Conservation (phyloP, 2,329 filamentous ascomycete genomes). For the Fusarium mexicanum region DNA sequence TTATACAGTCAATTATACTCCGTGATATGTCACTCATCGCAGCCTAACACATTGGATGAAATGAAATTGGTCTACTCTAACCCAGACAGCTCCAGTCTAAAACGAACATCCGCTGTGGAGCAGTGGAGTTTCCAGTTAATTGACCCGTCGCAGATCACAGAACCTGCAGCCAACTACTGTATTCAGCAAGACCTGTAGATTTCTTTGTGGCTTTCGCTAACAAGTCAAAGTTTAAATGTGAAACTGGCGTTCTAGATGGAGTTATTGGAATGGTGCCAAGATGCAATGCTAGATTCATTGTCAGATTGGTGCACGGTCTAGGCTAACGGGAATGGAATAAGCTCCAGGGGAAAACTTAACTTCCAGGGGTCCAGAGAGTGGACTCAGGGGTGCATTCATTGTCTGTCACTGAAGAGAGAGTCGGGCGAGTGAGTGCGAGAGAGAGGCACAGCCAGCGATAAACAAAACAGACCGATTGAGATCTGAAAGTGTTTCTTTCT, state of each 20-base stretch:
- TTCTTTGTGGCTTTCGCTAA: not conserved
- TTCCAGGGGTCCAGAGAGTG: slow-evolving; percentile 24
- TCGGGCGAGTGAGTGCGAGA: not conserved
- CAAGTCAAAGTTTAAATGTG: not conserved
- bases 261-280: not conserved
- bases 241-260: not conserved
- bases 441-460: not conserved
- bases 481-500: not conserved
- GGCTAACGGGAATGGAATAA: slow-evolving; percentile 5
- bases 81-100: not conserved
- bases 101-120: slow-evolving; percentile 15
- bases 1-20: not conserved
- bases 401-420: not conserved
- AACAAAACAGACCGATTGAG: not conserved
- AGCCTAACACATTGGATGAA: not conserved
- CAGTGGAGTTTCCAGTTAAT: slow-evolving; percentile 1
- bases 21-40: not conserved
- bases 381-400: slow-evolving; percentile 16
- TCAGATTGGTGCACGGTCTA: not conserved
- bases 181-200: not conserved
- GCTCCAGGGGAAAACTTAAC: slow-evolving; percentile 18
- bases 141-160: not conserved
- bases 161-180: not conserved
- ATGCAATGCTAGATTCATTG: not conserved
- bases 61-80: not conserved